These are phyloP conservation scores for Coemansia sp. DNA, from an alignment of 371 early-diverging fungal species.

Conservation along the genomic window DNA sequence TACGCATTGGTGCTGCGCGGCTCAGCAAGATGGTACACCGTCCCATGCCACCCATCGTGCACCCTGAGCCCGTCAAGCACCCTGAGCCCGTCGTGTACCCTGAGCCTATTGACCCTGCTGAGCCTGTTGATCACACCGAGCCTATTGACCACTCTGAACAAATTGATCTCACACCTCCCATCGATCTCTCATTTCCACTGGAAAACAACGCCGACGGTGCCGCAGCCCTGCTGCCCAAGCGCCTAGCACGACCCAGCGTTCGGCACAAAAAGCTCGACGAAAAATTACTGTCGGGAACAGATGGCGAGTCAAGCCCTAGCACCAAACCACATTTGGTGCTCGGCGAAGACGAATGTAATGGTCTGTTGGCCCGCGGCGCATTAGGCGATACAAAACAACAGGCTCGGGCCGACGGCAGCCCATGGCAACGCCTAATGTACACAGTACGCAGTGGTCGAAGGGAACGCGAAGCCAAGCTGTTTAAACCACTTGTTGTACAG, in stretches of 20 bases:
- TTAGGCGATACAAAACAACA: constrained; percentile 38
- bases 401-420: constrained; percentile 32
- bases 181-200: neutral
- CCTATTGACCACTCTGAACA: neutral
- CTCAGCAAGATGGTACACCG: constrained; percentile 34
- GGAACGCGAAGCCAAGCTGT: constrained; percentile 28
- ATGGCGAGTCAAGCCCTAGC: constrained; percentile 1
- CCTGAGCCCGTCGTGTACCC: no score
- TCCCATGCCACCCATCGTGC: neutral
- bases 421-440: constrained; percentile 9
- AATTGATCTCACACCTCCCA: neutral
- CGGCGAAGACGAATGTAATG: constrained; percentile 32
- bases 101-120: no score
- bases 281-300: neutral
- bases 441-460: constrained; percentile 4
- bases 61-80: no score
- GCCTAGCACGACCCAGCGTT: neutral
- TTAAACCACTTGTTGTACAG: constrained; percentile 24
- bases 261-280: neutral
- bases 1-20: constrained; percentile 33
- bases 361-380: constrained; percentile 41
- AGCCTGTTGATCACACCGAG: neutral
- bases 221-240: neutral
- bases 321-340: neutral
- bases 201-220: constrained; percentile 3